phyloP scores from a whole-genome alignment of 441 rosid species.

The Populus trichocarpa region DNA sequence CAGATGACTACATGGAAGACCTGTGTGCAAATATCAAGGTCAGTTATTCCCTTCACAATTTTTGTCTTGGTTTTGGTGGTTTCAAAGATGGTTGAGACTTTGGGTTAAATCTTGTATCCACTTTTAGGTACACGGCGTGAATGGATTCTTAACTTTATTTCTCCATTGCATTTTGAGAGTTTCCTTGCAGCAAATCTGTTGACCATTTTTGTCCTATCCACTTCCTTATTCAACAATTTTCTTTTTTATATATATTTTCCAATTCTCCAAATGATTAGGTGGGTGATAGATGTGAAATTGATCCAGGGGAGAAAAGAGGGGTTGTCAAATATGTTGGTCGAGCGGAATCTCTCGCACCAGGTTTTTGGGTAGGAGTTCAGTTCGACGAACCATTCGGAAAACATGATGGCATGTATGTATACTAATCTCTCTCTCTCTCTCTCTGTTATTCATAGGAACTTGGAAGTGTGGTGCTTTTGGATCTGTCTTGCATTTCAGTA shows the following conservation, averaged over 20 bases:
- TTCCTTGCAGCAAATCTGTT: background rate
- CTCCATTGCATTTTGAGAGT: background rate
- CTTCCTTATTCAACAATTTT: background rate
- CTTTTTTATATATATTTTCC: background rate
- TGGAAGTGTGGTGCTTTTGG: background rate
- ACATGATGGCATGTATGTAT: constrained; percentile 89
- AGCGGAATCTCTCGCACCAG: constrained; percentile 79
- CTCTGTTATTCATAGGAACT: background rate
- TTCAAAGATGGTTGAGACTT: background rate
- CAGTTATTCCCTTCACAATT: constrained; percentile 18
- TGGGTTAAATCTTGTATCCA: background rate
- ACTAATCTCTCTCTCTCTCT: background rate
- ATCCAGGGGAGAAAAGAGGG: constrained; percentile 94
- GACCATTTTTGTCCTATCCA: background rate
- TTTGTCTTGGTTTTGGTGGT: background rate
- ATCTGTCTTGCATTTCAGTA: background rate
- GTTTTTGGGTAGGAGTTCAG: constrained; percentile 95
- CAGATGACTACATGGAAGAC: constrained; percentile 73
- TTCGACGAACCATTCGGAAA: constrained; percentile 95
- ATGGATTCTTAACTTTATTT: background rate
- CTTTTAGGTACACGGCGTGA: background rate
- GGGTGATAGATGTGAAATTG: constrained; percentile 95
- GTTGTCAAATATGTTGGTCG: constrained; percentile 75
- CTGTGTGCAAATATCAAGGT: constrained; percentile 73
- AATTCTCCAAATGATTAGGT: constrained; percentile 40